Conservation (phyloP, 1,284 basidiomycete species). For the Tremellales sp. region DNA sequence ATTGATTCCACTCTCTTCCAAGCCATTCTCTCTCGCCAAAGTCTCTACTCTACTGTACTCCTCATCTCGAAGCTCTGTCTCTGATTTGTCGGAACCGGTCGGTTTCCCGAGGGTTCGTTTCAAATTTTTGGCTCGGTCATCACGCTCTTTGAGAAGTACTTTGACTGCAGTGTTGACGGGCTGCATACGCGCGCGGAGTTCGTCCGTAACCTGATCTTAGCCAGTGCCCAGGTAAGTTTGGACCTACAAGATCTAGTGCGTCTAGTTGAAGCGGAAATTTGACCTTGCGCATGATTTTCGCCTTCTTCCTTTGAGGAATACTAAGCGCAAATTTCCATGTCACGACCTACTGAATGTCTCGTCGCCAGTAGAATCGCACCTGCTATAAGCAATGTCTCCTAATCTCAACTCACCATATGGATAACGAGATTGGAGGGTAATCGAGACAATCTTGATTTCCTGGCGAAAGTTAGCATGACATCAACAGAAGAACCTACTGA, state of each 20-base stretch:
- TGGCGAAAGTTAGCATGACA: slow-evolving; percentile 10
- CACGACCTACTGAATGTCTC: slow-evolving; percentile 62
- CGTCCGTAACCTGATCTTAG: slow-evolving; percentile 57
- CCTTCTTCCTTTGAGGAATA: slow-evolving; percentile 59
- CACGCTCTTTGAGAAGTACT: slow-evolving; percentile 75
- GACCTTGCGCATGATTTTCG: slow-evolving; percentile 93
- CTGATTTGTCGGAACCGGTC: slow-evolving; percentile 12
- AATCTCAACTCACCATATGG: slow-evolving; percentile 29
- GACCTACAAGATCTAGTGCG: slow-evolving; percentile 64
- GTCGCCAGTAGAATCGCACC: slow-evolving; percentile 93
- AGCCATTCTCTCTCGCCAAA: slow-evolving; percentile 1
- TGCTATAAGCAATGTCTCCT: slow-evolving; percentile 51
- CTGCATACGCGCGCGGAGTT: slow-evolving; percentile 65
- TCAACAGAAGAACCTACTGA: slow-evolving; percentile 51
- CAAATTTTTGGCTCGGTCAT: slow-evolving; percentile 76
- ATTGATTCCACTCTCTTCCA: slow-evolving; percentile 26
- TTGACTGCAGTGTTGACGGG: slow-evolving; percentile 70
- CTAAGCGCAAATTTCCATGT: background rate
- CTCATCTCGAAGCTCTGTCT: slow-evolving; percentile 41
- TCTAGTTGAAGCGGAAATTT: slow-evolving; percentile 83
- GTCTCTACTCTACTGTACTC: slow-evolving; percentile 31
- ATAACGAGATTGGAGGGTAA: slow-evolving; percentile 61
- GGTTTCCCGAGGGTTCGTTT: slow-evolving; percentile 61
- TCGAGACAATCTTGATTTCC: slow-evolving; percentile 71
- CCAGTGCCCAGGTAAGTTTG: background rate